phyloP scores from a whole-genome alignment of 805 yeast genomes.

The Ogataea methylovora region DNA sequence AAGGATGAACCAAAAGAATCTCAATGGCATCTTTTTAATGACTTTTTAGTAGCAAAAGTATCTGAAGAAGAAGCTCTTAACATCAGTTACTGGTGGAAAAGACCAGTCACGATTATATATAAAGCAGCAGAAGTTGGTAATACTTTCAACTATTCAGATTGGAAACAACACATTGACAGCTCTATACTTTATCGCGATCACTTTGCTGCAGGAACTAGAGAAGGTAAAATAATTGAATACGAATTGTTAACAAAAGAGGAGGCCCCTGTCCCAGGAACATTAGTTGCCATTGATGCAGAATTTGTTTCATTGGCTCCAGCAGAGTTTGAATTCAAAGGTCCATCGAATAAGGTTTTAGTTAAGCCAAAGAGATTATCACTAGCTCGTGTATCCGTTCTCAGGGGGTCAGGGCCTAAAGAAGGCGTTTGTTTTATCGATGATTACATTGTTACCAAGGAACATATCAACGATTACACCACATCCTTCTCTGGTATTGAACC shows the following conservation, averaged over 20 bases:
- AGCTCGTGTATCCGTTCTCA: constrained; percentile 82
- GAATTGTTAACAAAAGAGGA: constrained; percentile 58
- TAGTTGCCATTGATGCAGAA: constrained; percentile 95
- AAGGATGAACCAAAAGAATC: constrained; percentile 18
- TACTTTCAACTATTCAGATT: constrained; percentile 40
- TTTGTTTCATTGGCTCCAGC: constrained; percentile 81
- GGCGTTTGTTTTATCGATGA: constrained; percentile 90
- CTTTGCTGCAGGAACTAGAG: constrained; percentile 61
- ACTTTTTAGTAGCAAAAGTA: constrained; percentile 75
- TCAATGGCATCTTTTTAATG: constrained; percentile 82
- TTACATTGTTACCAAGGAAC: constrained; percentile 67
- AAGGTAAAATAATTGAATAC: constrained; percentile 53
- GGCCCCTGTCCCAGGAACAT: constrained; percentile 66
- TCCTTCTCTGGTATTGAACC: constrained; percentile 89
- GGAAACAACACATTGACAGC: constrained; percentile 48
- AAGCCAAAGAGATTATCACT: constrained; percentile 71
- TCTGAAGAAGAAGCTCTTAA: constrained; percentile 74
- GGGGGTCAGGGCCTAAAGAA: constrained; percentile 60
- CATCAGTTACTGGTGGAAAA: constrained; percentile 71
- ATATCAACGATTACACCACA: constrained; percentile 80
- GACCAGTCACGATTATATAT: constrained; percentile 66
- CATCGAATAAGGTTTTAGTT: constrained; percentile 59
- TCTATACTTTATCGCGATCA: constrained; percentile 66
- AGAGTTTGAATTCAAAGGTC: constrained; percentile 65
- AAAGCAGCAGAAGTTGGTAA: constrained; percentile 37